Conservation (phyloP, 2,329 filamentous ascomycete genomes). For the Trichoderma sp. region DNA sequence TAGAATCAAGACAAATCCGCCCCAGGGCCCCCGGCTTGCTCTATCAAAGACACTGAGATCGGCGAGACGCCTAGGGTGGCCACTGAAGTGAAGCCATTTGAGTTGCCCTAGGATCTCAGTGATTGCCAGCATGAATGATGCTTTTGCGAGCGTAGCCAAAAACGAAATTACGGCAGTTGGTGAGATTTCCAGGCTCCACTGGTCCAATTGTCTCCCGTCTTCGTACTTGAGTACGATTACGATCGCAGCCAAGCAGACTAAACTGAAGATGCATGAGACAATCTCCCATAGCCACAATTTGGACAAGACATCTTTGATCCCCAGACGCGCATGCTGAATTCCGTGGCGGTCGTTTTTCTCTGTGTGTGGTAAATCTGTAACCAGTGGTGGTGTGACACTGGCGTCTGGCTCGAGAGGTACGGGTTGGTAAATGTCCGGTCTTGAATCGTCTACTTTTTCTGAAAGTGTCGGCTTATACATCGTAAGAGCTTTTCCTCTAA, state of each 20-base stretch:
- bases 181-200: background rate
- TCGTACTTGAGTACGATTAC: background rate
- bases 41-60: background rate
- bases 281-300: background rate
- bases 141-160: background rate
- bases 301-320: background rate
- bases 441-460: background rate
- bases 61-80: background rate
- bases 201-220: background rate
- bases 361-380: background rate
- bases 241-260: background rate
- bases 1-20: background rate
- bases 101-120: background rate
- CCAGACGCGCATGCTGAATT: background rate
- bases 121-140: background rate
- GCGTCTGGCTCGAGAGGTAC: background rate
- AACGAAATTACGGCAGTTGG: background rate
- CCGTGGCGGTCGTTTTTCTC: background rate
- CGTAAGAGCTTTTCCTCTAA: background rate
- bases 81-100: background rate
- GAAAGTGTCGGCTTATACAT: background rate
- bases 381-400: background rate
- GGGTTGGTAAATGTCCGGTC: background rate
- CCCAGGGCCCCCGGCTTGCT: background rate
- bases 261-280: background rate